Conservation (phyloP, 2,329 filamentous ascomycete species). For the Periconia digitata region DNA sequence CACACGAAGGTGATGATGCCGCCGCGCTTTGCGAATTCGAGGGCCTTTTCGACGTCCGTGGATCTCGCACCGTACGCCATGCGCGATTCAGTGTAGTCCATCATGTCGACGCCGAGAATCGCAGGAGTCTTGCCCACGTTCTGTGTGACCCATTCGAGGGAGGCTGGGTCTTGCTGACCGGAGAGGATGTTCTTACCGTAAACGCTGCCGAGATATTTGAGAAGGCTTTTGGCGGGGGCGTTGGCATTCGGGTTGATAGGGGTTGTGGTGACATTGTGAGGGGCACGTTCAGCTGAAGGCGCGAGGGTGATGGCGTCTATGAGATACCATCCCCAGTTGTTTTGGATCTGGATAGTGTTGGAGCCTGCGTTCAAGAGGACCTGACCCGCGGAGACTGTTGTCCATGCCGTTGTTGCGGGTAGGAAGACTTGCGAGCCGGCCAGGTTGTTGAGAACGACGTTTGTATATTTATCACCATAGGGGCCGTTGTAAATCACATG, state of each 20-base stretch:
- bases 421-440: conserved; percentile 47
- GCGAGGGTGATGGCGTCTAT: conserved; percentile 49
- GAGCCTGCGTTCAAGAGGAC: conserved; percentile 47
- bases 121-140: conserved; percentile 54
- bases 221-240: conserved; percentile 42
- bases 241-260: conserved; percentile 46
- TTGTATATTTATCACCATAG: conserved; percentile 51
- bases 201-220: conserved; percentile 47
- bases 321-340: conserved; percentile 54
- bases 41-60: conserved; percentile 51
- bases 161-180: conserved; percentile 51
- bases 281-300: conserved; percentile 39
- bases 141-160: conserved; percentile 47
- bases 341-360: conserved; percentile 51
- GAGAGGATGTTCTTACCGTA: conserved; percentile 53
- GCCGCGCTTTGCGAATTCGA: conserved; percentile 46
- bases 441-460: conserved; percentile 48
- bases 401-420: conserved; percentile 43
- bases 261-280: conserved; percentile 43
- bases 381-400: conserved; percentile 47
- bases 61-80: conserved; percentile 46
- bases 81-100: conserved; percentile 54
- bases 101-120: conserved; percentile 50
- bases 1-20: conserved; percentile 53
- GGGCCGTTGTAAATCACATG: conserved; percentile 49